Base-by-base conservation (phyloP, 352 stramenopile genomes). In the Chrysophaeum taylorii region DNA sequence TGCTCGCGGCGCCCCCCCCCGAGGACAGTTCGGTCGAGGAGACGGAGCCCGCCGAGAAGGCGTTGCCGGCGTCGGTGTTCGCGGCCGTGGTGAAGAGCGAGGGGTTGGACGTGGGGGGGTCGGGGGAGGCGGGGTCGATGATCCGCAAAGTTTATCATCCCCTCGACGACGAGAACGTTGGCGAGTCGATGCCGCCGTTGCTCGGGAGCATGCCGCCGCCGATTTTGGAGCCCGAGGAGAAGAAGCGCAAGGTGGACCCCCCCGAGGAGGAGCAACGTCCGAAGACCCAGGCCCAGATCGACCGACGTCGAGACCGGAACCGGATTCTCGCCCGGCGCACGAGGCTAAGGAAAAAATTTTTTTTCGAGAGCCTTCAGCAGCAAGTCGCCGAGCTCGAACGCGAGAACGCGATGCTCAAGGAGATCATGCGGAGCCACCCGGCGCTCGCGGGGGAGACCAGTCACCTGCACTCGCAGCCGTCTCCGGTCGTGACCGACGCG, bases 321-420 rank as follows among this genome's bases (percentile, higher is more conserved):
- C 81, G 85, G 15, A 84, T 92, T 62, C 75, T 91, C 12, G 87
- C 87, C 29, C 73, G 85, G 27, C 74, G 86, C 27, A 92, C 84
- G n/a, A 82, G 87, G n/a, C 78, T 93, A 35, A 74, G 87, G 23
- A 93, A 93, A 73, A 92, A 93, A 72, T 92, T 91, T 72, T 90
- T 93, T 73, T 89, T 90, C 71, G 84, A 93, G 76, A 82, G 75
- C 0, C 73, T 90, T 36, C 83, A 89, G 68, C 85, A 85, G 69
- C 82, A 89, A 68, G 79, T 90, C 33, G 72, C 80, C 38, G 81
- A 86, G 64, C 72, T 91, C 18, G 80, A 87, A 71, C 70, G 74
- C 15, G 78, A 90, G 74, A 91, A 91, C 74, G 64, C 71, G 37
- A 70, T 74, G 36, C 68, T 91, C 9, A 88, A 86, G 70, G 80